Conservation (phyloP, 306 rosid genomes). For the Dryas alaskensis region DNA sequence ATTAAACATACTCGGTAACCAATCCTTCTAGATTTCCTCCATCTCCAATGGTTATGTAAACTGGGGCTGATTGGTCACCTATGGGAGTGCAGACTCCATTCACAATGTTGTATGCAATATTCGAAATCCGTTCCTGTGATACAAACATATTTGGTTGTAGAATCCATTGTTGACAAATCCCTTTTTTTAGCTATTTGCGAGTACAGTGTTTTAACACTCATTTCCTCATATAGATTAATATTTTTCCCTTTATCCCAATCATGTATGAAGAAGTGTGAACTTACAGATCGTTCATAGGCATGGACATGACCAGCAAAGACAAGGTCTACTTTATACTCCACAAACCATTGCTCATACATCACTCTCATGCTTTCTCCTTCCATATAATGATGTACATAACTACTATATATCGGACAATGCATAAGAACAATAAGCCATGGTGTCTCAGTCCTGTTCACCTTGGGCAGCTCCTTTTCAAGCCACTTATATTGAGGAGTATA, state of each 20-base stretch:
- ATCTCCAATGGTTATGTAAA: conserved; percentile 78
- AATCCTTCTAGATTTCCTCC: conserved; percentile 86
- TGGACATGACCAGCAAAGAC: conserved; percentile 69
- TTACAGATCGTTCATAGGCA: conserved; percentile 72
- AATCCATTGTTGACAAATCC: no score
- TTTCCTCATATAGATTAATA: no score
- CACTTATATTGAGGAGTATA: conserved; percentile 82
- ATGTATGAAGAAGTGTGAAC: conserved; percentile 13
- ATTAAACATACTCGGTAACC: conserved; percentile 43
- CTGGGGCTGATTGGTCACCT: conserved; percentile 49
- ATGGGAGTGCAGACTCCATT: conserved; percentile 53
- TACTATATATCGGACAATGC: conserved; percentile 76
- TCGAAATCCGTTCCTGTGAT: conserved; percentile 65
- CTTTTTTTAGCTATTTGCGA: no score
- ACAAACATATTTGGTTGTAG: neutral
- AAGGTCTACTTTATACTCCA: conserved; percentile 53
- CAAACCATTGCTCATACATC: conserved; percentile 57
- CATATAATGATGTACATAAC: conserved; percentile 74
- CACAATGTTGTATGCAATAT: conserved; percentile 49
- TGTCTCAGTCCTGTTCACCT: conserved; percentile 74
- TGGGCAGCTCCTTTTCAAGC: conserved; percentile 63
- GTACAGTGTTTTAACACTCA: no score
- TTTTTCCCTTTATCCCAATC: no score
- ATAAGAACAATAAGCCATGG: conserved; percentile 84
- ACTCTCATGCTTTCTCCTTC: conserved; percentile 74